Percentiles rank a stretch among this genome's conserved stretches.
Evolutionary conservation across 345 rosid species (phyloP).

Genomic region (Turnera subulata): DNA sequence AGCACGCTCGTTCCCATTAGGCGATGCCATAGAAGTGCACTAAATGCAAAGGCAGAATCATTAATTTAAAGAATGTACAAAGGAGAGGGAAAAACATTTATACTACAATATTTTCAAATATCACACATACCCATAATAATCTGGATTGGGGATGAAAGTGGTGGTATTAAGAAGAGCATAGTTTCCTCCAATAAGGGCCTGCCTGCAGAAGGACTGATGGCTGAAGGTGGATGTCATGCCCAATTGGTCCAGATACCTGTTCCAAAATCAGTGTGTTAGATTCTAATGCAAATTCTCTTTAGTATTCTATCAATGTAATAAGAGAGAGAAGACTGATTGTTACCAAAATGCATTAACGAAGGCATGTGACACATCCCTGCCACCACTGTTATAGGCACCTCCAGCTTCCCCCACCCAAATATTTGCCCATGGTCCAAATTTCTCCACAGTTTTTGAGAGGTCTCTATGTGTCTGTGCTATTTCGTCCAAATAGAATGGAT

Average conservation of each 20-base stretch:
- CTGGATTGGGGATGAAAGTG: slow-evolving; percentile 58
- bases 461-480: slow-evolving; percentile 45
- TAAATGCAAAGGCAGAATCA: slow-evolving; percentile 1
- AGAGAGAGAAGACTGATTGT: neutral
- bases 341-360: slow-evolving; percentile 64
- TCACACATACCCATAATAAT: slow-evolving; percentile 49
- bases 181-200: slow-evolving; percentile 63
- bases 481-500: slow-evolving; percentile 42
- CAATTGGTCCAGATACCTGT: slow-evolving; percentile 61
- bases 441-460: slow-evolving; percentile 10
- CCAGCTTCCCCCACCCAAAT: slow-evolving; percentile 71
- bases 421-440: slow-evolving; percentile 45
- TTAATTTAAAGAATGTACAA: too few relatives aligned
- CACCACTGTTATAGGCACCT: slow-evolving; percentile 68
- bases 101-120: too few relatives aligned
- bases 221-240: slow-evolving; percentile 56
- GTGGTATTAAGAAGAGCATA: slow-evolving; percentile 55
- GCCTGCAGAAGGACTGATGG: slow-evolving; percentile 65
- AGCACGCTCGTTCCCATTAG: slow-evolving; percentile 56
- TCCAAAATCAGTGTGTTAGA: neutral
- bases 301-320: neutral
- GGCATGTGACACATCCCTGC: slow-evolving; percentile 53
- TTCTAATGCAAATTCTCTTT: neutral
- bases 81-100: too few relatives aligned
- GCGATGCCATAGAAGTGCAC: slow-evolving; percentile 61